Evolutionary conservation across 2,329 filamentous ascomycete species (phyloP).

Genomic region (Xylariaceae sp.): DNA sequence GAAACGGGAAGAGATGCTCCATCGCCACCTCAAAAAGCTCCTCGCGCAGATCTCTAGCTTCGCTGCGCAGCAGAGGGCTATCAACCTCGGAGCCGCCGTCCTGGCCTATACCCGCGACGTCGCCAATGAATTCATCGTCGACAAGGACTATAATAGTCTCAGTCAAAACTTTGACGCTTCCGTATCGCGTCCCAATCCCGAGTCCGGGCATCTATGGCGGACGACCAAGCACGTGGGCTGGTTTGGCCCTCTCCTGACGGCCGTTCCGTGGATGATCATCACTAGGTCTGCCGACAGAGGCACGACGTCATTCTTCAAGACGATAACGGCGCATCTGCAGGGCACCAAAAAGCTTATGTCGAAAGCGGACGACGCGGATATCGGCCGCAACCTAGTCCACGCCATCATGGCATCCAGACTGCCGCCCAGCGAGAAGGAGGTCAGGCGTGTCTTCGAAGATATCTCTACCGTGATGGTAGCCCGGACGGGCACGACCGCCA

Average conservation of each 20-base stretch:
- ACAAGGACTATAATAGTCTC: background rate
- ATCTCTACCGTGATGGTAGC: background rate
- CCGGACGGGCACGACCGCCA: background rate
- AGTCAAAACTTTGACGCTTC: background rate
- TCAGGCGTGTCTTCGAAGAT: background rate
- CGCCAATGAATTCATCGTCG: background rate
- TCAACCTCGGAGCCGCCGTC: background rate
- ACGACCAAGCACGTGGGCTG: background rate
- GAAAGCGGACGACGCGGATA: background rate
- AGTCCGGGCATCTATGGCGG: background rate
- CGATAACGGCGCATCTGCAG: background rate
- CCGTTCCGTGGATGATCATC: background rate
- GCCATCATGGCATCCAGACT: background rate
- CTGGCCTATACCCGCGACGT: background rate
- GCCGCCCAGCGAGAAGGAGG: background rate
- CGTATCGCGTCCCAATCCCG: background rate
- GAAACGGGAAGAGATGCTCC: background rate
- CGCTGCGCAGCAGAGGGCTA: background rate
- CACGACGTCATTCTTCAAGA: background rate
- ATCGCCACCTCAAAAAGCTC: background rate
- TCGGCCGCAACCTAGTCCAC: background rate
- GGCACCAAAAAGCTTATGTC: background rate
- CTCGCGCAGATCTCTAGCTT: background rate
- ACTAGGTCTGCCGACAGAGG: background rate
- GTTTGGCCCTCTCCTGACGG: background rate